Conservation (phyloP, 768 basidiomycete species). For the Zangia roseola region DNA sequence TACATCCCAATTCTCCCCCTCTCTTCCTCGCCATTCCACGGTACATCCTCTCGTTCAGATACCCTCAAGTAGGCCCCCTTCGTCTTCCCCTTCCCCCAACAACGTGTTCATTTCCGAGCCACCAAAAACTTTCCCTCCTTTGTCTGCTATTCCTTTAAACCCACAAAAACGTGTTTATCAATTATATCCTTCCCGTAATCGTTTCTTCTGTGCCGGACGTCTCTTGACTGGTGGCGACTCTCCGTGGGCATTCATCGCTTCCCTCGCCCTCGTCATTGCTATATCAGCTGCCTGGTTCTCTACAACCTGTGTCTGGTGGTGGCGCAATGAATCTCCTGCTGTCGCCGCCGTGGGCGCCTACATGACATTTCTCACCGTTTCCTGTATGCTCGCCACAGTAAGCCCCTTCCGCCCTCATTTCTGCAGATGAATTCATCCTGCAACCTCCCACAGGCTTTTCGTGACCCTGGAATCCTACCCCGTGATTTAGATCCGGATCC, state of each 20-base stretch:
- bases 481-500: conserved; percentile 85
- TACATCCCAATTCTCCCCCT: conserved; percentile 4
- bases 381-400: conserved; percentile 77
- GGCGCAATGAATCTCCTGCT: conserved; percentile 72
- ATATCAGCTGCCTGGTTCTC: conserved; percentile 84
- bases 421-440: background rate
- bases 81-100: conserved; percentile 28
- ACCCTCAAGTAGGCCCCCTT: conserved; percentile 21
- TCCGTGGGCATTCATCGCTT: conserved; percentile 75
- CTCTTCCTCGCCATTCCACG: conserved; percentile 12
- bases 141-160: conserved; percentile 32
- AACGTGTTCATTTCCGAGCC: conserved; percentile 31
- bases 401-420: conserved; percentile 25
- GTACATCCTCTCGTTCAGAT: conserved; percentile 26
- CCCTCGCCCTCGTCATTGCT: conserved; percentile 57
- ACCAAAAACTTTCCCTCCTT: conserved; percentile 29
- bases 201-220: conserved; percentile 70
- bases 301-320: conserved; percentile 88
- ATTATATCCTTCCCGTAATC: conserved; percentile 69
- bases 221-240: conserved; percentile 85
- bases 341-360: conserved; percentile 67
- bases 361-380: conserved; percentile 62
- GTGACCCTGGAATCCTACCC: conserved; percentile 88
- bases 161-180: conserved; percentile 54
- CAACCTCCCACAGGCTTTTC: conserved; percentile 57